Conservation (phyloP, 2,329 filamentous ascomycete genomes). For the Davidsoniella eucalypti region DNA sequence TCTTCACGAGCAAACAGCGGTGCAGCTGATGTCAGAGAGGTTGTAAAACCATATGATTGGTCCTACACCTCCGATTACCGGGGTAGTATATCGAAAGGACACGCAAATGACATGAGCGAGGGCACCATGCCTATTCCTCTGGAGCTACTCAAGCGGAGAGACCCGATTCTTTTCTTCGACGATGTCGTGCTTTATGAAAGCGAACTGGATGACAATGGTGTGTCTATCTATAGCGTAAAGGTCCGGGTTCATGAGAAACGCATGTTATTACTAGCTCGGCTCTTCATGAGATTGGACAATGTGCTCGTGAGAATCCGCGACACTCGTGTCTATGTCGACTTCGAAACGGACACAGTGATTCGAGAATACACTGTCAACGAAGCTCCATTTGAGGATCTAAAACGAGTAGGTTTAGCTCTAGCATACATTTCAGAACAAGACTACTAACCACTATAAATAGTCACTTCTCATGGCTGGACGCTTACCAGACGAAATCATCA, state of each 20-base stretch:
- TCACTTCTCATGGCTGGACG: constrained; percentile 32
- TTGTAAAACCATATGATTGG: constrained; percentile 96
- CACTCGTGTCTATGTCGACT: constrained; percentile 84
- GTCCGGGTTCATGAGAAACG: constrained; percentile 81
- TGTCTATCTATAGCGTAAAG: constrained; percentile 80
- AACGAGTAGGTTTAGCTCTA: constrained; percentile 35
- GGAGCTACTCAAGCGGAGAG: constrained; percentile 69
- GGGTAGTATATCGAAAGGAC: constrained; percentile 40
- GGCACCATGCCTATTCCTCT: constrained; percentile 47
- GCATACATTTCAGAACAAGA: background rate
- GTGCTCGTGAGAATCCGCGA: constrained; percentile 79
- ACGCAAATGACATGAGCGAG: constrained; percentile 11
- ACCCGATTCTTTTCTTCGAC: constrained; percentile 93
- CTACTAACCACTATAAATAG: constrained; percentile 19
- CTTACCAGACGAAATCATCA: constrained; percentile 55
- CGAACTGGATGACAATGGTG: constrained; percentile 94
- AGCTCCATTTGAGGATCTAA: constrained; percentile 60
- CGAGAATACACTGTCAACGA: constrained; percentile 86
- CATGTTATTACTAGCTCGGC: constrained; percentile 66
- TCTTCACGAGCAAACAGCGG: constrained; percentile 54
- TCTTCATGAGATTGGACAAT: constrained; percentile 87
- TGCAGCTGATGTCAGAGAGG: constrained; percentile 67
- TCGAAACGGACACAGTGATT: constrained; percentile 60
- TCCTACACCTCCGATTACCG: constrained; percentile 83
- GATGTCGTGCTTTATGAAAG: constrained; percentile 94